Evolutionary conservation across 495 filamentous ascomycete species (phyloP).

Genomic region (Penicillium maclennaniae): DNA sequence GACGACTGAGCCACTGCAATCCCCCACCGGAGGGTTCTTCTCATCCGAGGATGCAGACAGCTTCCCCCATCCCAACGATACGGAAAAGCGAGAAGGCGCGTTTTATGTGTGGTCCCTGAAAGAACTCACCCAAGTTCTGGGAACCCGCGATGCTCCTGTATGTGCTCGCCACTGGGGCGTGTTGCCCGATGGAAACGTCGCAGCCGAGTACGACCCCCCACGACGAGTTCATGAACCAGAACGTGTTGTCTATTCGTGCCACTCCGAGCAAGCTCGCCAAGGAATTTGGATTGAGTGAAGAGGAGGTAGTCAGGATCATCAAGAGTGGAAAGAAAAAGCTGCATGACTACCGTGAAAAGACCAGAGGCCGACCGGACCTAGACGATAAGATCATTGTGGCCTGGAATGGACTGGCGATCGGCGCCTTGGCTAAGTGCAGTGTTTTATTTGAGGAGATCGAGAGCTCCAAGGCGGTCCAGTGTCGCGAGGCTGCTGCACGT

Average conservation of each 20-base stretch:
- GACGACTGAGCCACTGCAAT: constrained; percentile 58
- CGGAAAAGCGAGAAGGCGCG: constrained; percentile 86
- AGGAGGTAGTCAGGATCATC: constrained; percentile 71
- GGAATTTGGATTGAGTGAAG: constrained; percentile 71
- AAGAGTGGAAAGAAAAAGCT: constrained; percentile 65
- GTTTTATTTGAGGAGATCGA: constrained; percentile 62
- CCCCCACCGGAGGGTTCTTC: constrained; percentile 71
- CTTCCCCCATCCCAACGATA: constrained; percentile 67
- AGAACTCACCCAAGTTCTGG: constrained; percentile 78
- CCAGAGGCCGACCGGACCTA: constrained; percentile 72
- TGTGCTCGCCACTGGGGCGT: constrained; percentile 85
- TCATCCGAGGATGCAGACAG: constrained; percentile 93
- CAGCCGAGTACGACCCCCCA: constrained; percentile 80
- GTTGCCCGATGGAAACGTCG: constrained; percentile 81
- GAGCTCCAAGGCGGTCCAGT: constrained; percentile 52
- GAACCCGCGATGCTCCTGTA: constrained; percentile 63
- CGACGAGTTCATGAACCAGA: constrained; percentile 86
- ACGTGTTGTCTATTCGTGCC: constrained; percentile 55
- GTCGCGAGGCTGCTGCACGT: constrained; percentile 59
- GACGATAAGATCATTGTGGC: constrained; percentile 88
- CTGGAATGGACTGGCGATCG: constrained; percentile 90
- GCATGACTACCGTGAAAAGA: constrained; percentile 65
- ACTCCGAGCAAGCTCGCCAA: constrained; percentile 66
- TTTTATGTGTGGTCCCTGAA: constrained; percentile 93
- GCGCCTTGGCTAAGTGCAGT: constrained; percentile 70